Conservation (phyloP, 2,329 filamentous ascomycete species). For the Arachnomyces sp. region DNA sequence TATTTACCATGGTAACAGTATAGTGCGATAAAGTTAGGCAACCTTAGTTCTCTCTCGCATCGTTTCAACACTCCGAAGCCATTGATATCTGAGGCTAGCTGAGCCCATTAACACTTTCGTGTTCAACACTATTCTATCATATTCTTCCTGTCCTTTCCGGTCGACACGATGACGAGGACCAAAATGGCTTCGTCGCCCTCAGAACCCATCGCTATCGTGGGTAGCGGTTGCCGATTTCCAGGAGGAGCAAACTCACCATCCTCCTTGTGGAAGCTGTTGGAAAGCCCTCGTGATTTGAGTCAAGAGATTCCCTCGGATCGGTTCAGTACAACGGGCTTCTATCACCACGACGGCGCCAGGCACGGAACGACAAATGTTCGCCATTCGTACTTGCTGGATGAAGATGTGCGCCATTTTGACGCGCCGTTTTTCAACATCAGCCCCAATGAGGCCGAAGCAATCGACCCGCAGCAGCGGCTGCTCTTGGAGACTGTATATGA, state of each 20-base stretch:
- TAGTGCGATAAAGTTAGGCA: no score
- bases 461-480: constrained; percentile 23
- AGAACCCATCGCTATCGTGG: constrained; percentile 22
- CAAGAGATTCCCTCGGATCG: constrained; percentile 23
- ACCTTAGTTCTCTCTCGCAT: no score
- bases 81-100: no score
- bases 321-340: constrained; percentile 20
- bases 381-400: constrained; percentile 3
- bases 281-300: constrained; percentile 18
- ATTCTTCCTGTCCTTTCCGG: no score
- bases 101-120: no score
- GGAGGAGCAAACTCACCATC: constrained; percentile 23
- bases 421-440: constrained; percentile 4
- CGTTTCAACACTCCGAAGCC: no score
- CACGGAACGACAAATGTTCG: constrained; percentile 22
- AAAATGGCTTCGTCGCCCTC: constrained; percentile 86
- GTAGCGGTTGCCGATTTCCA: constrained; percentile 29
- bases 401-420: constrained; percentile 1
- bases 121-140: no score
- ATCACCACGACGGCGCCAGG: constrained; percentile 25
- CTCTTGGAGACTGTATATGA: constrained; percentile 23
- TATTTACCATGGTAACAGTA: no score
- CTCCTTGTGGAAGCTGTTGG: constrained; percentile 28
- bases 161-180: no score
- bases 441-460: neutral